Base-by-base conservation (phyloP, 2,329 filamentous ascomycete genomes). In the Orbilia blumenaviensis region DNA sequence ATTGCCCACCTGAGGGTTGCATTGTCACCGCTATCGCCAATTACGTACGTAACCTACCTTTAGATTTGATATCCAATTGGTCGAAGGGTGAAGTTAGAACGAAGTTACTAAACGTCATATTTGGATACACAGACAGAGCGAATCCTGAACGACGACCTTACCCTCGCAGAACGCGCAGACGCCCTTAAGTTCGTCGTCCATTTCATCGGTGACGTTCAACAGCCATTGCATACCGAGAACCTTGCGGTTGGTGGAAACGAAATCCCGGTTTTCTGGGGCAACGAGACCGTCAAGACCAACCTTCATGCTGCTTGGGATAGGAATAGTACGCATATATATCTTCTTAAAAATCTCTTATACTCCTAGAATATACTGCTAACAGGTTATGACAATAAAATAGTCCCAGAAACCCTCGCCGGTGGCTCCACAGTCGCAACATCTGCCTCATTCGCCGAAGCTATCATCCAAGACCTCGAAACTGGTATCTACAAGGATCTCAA, bases 271-370 rank as follows among this genome's bases (percentile, higher is more conserved):
- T 84, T 83, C 10, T 92, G 89, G 83, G 84, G 88, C 21, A 52
- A 44, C 16, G 44, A 27, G 12, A 50, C 10, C 86, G 85, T 82
- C 25, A 82, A 84, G 32, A 86, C 87, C 67, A 92, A 92, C 80
- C 85, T 93, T 58, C 91, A 92, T 80, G 86, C 90, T 74, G 88
- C 91, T 18, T 93, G 91, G 91, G 91, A 92, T 81, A 88, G 86
- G 64, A 88, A 69, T 4, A 63, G 64, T 76, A 69, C 6, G 71
- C n/a, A 90, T 4, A 2, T n/a, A 89, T 89, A 3, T 87, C 94
- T 83, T 87, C 90, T 21, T 90, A 84, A 48, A 83, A 60, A 42
- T 5, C n/a, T 42, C 12, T 38, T 50, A 54, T 54, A 25, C 16
- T 29, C 16, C 87, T 80, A 82, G 84, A 82, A 82, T 87, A 80